These are phyloP conservation scores for Boletus smithii DNA, from an alignment of 1,284 basidiomycete genomes.

Conservation along the genomic window DNA sequence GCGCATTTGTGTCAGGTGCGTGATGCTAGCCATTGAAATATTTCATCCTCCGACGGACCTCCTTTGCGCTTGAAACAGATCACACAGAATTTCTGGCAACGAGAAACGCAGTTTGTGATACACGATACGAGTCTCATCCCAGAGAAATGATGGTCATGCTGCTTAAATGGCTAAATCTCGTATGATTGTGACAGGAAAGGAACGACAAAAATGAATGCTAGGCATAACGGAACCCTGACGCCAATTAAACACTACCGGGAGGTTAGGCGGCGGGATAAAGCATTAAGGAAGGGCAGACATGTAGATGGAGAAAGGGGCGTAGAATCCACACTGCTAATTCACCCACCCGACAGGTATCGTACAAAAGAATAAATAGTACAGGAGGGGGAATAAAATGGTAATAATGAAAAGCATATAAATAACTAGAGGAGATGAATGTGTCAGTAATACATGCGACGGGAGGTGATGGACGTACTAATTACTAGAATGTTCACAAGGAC, in stretches of 20 bases:
- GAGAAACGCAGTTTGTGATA: too few species aligned
- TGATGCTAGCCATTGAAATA: too few species aligned
- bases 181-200: slow-evolving; percentile 3
- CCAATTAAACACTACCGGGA: background rate
- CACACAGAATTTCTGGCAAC: too few species aligned
- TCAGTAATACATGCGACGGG: background rate
- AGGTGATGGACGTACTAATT: background rate
- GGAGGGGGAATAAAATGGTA: background rate
- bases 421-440: background rate
- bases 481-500: background rate
- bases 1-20: too few species aligned
- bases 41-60: too few species aligned
- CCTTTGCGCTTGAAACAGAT: too few species aligned
- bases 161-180: background rate
- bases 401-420: background rate
- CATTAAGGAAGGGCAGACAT: too few species aligned
- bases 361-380: slow-evolving; percentile 1
- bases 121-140: too few species aligned
- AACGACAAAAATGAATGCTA: background rate
- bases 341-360: slow-evolving; percentile 6
- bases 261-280: too few species aligned
- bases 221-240: background rate
- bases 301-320: background rate
- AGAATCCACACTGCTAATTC: background rate
- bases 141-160: too few species aligned